These are phyloP conservation scores for Ophiostoma triangulosporum DNA, from an alignment of 2,329 filamentous ascomycete species.

Conservation along the genomic window DNA sequence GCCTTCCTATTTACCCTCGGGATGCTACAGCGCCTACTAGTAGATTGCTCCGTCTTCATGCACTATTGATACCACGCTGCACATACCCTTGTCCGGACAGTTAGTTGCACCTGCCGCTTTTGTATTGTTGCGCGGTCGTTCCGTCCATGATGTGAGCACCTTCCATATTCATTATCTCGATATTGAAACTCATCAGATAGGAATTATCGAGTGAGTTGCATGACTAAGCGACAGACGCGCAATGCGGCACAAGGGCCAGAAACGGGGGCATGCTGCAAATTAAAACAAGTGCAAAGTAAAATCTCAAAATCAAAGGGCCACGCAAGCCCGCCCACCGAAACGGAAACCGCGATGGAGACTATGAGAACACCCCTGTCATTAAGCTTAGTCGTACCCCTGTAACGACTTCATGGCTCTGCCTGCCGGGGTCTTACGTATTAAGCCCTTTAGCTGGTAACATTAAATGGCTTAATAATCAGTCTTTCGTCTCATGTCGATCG, in stretches of 20 bases:
- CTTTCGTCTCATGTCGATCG: too few species aligned
- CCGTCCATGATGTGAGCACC: background rate
- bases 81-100: background rate
- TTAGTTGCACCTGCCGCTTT: background rate
- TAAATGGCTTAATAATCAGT: too few species aligned
- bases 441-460: too few species aligned
- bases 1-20: background rate
- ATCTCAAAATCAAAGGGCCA: background rate
- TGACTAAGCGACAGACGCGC: conserved; percentile 6
- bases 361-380: background rate
- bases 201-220: too few species aligned
- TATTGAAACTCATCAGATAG: too few species aligned
- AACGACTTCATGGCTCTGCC: background rate
- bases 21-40: too few species aligned
- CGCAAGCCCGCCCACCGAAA: conserved; percentile 6
- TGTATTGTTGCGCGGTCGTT: background rate
- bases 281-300: background rate
- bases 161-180: background rate
- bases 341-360: background rate
- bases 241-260: background rate
- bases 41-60: too few species aligned
- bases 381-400: background rate
- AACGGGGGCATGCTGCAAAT: background rate
- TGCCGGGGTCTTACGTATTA: too few species aligned
- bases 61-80: too few species aligned